phyloP scores from a whole-genome alignment of 2,329 filamentous ascomycete genomes.

The Anthostomella pinea region DNA sequence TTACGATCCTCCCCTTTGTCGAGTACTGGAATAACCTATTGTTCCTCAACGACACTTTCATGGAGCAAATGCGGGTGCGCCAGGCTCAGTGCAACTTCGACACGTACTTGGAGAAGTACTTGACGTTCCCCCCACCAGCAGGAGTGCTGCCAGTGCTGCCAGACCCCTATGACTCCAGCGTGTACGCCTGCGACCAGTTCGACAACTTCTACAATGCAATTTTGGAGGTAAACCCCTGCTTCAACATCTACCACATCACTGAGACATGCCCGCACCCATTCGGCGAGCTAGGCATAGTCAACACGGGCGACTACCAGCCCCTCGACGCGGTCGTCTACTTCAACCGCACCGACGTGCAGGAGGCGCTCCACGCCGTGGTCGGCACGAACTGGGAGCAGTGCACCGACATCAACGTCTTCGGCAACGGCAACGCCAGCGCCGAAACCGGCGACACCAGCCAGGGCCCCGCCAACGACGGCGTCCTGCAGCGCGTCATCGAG shows the following conservation, averaged over 20 bases:
- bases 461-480: conserved; percentile 48
- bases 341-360: conserved; percentile 25
- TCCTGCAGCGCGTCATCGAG: conserved; percentile 68
- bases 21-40: conserved; percentile 60
- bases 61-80: conserved; percentile 47
- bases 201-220: conserved; percentile 55
- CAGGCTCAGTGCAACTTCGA: conserved; percentile 61
- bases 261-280: conserved; percentile 69
- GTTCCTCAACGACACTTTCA: conserved; percentile 60
- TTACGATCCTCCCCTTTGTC: conserved; percentile 56
- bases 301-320: conserved; percentile 5
- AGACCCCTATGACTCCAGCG: conserved; percentile 33
- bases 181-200: no score
- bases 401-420: conserved; percentile 45
- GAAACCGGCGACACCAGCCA: no score
- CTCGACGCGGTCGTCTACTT: conserved; percentile 48
- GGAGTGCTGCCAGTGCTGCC: conserved; percentile 58
- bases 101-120: conserved; percentile 56
- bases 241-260: conserved; percentile 71
- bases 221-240: conserved; percentile 69
- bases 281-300: conserved; percentile 49
- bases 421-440: conserved; percentile 16
- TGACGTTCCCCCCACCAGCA: conserved; percentile 63
- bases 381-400: conserved; percentile 57
- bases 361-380: conserved; percentile 29